Evolutionary conservation across 2,329 filamentous ascomycete species (phyloP), one percentile per base, ranked within the genome.

Genomic region (Colletotrichum musicola): DNA sequence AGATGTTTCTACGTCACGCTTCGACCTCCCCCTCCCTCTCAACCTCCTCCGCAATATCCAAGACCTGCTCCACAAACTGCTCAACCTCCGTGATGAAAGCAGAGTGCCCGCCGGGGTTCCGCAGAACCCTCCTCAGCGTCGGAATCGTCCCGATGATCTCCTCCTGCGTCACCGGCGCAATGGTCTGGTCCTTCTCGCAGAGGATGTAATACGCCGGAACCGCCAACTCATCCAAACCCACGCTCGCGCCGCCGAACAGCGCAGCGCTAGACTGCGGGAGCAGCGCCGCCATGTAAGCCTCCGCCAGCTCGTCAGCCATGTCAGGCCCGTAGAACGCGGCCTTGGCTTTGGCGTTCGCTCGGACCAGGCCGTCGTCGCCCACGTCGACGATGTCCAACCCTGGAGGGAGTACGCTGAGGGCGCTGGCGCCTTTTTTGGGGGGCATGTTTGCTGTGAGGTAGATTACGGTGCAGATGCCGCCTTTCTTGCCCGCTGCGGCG

Each of bases 131-230:
- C 58, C 47, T 66, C 20, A 66, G 18, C 30, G 64, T 56, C 4
- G 44, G 51, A 22, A 62, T 62, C 1, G 27, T 62, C 4, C 42
- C 40, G 18, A 55, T 50, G 4, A 62, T 62, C 14, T 62, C 30
- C 51, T 66, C 44, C 12, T 66, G 58, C 6, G 50, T 62, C 12
- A 18, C 30, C 4, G 22, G 30, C 7, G 64, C 14, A 16, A 62
- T 55, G 1, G 58, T 66, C n/a, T 62, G 58, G 20, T 62, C 64
- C 35, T 66, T 62, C 51, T 62, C 64, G 50, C 58, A 66, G 6
- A 56, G 25, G 6, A 66, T 62, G 12, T 66, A 66, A 20, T 66
- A 66, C 2, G 50, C 58, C 4, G 63, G 63, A 12, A 56, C n/a
- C 6, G 27, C 35, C 27, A 66, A 5, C 4, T 55, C 50, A 6